These are phyloP conservation scores for Ustilago nuda DNA, from an alignment of 1,284 basidiomycete species.

Conservation along the genomic window DNA sequence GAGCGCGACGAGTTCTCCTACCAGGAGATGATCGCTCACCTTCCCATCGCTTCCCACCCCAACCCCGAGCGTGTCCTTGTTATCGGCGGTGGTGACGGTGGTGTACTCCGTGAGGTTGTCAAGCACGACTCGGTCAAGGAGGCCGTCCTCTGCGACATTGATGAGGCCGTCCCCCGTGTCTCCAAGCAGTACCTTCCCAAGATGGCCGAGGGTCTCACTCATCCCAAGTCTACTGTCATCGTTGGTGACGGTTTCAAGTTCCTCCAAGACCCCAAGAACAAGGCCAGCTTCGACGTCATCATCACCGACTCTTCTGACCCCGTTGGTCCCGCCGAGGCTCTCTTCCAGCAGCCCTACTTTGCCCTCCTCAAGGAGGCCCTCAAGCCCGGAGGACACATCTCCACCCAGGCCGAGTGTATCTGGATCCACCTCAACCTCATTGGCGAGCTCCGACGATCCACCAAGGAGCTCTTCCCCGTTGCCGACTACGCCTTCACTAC, in stretches of 20 bases:
- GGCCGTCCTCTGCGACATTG: constrained; percentile 97
- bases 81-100: constrained; percentile 84
- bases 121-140: constrained; percentile 92
- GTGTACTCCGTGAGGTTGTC: constrained; percentile 93
- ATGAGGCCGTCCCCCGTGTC: constrained; percentile 96
- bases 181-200: constrained; percentile 92
- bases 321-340: constrained; percentile 90
- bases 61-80: constrained; percentile 96
- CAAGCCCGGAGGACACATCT: constrained; percentile 89
- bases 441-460: constrained; percentile 79
- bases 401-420: constrained; percentile 94
- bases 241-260: constrained; percentile 98
- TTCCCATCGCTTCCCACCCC: constrained; percentile 93
- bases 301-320: constrained; percentile 98
- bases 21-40: constrained; percentile 99
- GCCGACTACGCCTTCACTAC: constrained; percentile 95
- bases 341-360: constrained; percentile 98
- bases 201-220: constrained; percentile 87
- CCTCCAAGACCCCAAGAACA: constrained; percentile 86
- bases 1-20: constrained; percentile 99
- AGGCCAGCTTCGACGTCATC: constrained; percentile 88
- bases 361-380: constrained; percentile 90
- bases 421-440: constrained; percentile 96
- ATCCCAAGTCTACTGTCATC: constrained; percentile 86
- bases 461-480: constrained; percentile 82